Percentiles rank a stretch among this genome's conserved stretches.
phyloP scores from a whole-genome alignment of 2,329 filamentous ascomycete species.

The Apiospora arundinis region DNA sequence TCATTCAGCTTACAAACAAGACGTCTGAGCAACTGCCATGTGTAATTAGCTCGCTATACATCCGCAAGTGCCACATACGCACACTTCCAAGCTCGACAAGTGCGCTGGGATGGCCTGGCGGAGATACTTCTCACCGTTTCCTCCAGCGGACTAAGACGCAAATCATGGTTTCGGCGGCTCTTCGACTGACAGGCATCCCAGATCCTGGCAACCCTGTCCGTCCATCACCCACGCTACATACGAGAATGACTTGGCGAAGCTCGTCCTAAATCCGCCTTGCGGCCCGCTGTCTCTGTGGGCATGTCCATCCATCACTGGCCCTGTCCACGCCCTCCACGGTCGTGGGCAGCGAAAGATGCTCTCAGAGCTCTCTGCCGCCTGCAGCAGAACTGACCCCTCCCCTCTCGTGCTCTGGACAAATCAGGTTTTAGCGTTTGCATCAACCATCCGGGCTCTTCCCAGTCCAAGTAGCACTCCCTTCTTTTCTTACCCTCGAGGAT shows the following conservation, averaged over 20 bases:
- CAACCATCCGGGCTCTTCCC: conserved; percentile 1
- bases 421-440: conserved; percentile 18
- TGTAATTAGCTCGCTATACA: conserved; percentile 10
- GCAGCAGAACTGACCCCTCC: background rate
- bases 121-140: conserved; percentile 19
- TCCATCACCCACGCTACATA: conserved; percentile 20
- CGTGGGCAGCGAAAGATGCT: background rate
- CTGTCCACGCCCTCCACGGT: background rate
- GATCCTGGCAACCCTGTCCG: conserved; percentile 19
- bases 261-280: conserved; percentile 21
- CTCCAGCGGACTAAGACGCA: conserved; percentile 13
- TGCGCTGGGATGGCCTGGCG: conserved; percentile 17
- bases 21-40: conserved; percentile 16
- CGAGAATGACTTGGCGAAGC: conserved; percentile 17
- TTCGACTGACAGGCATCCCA: conserved; percentile 13
- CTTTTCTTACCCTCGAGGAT: conserved; percentile 12
- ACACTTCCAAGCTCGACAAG: background rate
- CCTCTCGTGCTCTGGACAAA: conserved; percentile 8
- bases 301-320: background rate
- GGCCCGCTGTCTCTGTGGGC: conserved; percentile 20
- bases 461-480: conserved; percentile 9
- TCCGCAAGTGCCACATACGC: conserved; percentile 23
- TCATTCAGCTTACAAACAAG: conserved; percentile 12
- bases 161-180: conserved; percentile 21
- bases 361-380: conserved; percentile 5